Conservation (phyloP, 805 yeast genomes). For the Saccharomycopsis fermentans region DNA sequence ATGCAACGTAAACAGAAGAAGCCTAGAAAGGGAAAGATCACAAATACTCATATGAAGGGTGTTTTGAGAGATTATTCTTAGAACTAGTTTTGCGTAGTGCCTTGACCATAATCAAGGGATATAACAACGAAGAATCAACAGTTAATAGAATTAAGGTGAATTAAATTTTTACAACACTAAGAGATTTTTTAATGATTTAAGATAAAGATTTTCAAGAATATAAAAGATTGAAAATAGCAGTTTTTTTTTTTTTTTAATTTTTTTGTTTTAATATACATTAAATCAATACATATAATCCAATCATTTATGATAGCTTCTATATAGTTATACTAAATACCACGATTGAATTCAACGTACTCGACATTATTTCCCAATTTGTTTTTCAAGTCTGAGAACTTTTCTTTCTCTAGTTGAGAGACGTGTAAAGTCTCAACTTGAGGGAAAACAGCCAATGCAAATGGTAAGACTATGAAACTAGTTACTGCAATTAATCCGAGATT, state of each 20-base stretch:
- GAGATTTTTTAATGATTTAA: no score
- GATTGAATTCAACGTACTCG: slow-evolving; percentile 67
- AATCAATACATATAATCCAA: not conserved
- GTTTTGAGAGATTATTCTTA: slow-evolving; percentile 69
- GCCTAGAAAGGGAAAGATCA: slow-evolving; percentile 85
- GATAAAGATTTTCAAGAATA: no score
- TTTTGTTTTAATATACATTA: no score
- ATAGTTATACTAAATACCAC: slow-evolving; percentile 58
- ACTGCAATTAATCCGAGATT: slow-evolving; percentile 78
- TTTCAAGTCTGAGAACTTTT: slow-evolving; percentile 47
- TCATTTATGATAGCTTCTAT: not conserved
- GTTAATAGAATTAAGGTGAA: no score
- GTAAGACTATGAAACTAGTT: slow-evolving; percentile 81
- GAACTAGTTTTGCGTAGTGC: not conserved
- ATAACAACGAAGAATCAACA: no score
- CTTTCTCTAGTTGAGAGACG: slow-evolving; percentile 48
- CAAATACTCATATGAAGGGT: slow-evolving; percentile 95
- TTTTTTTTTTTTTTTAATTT: no score
- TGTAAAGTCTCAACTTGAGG: slow-evolving; percentile 73
- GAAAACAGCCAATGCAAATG: slow-evolving; percentile 91
- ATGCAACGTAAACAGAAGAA: slow-evolving; percentile 77
- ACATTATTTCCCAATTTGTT: slow-evolving; percentile 52
- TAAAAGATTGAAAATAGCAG: no score
- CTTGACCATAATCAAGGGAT: no score
- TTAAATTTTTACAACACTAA: no score